These are phyloP conservation scores for Entomortierella chlamydospora DNA, from an alignment of 192 early-diverging fungal species.

Conservation along the genomic window DNA sequence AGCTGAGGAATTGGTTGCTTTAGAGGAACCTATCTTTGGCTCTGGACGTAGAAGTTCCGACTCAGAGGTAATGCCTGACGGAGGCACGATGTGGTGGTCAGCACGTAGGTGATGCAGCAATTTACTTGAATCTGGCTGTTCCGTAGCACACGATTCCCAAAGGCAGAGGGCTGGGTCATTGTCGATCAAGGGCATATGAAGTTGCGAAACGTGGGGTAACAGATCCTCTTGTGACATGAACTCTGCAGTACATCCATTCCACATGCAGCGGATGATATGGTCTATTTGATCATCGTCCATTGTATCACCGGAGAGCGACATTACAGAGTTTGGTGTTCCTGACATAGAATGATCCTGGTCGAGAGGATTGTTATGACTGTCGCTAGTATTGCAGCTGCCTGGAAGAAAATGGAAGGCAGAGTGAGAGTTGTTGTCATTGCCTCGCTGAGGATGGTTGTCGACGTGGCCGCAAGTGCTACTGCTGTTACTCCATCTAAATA, in stretches of 20 bases:
- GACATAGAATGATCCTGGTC: not conserved
- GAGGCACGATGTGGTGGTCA: slow-evolving; percentile 62
- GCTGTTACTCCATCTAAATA: slow-evolving; percentile 8
- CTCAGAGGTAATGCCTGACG: slow-evolving; percentile 31
- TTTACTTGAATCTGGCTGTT: slow-evolving; percentile 61
- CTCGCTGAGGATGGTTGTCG: slow-evolving; percentile 8
- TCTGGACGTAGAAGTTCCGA: slow-evolving; percentile 12
- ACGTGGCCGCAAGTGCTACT: slow-evolving; percentile 9
- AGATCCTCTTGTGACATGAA: slow-evolving; percentile 64
- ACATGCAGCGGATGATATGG: slow-evolving; percentile 59
- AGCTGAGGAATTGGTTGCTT: not conserved
- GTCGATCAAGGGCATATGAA: slow-evolving; percentile 50
- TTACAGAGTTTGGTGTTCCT: slow-evolving; percentile 11
- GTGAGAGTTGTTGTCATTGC: slow-evolving; percentile 15
- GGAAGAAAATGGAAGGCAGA: slow-evolving; percentile 40
- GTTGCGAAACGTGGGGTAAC: slow-evolving; percentile 63
- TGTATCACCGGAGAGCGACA: slow-evolving; percentile 11
- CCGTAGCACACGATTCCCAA: slow-evolving; percentile 71
- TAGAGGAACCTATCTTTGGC: slow-evolving; percentile 1
- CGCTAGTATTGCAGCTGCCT: slow-evolving; percentile 7
- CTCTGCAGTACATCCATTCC: slow-evolving; percentile 62
- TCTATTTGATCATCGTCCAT: slow-evolving; percentile 46
- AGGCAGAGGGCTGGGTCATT: slow-evolving; percentile 60
- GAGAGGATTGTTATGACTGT: slow-evolving; percentile 3
- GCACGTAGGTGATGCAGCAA: slow-evolving; percentile 71